Conservation (phyloP, 495 filamentous ascomycete species). For the Podospora sp. region DNA sequence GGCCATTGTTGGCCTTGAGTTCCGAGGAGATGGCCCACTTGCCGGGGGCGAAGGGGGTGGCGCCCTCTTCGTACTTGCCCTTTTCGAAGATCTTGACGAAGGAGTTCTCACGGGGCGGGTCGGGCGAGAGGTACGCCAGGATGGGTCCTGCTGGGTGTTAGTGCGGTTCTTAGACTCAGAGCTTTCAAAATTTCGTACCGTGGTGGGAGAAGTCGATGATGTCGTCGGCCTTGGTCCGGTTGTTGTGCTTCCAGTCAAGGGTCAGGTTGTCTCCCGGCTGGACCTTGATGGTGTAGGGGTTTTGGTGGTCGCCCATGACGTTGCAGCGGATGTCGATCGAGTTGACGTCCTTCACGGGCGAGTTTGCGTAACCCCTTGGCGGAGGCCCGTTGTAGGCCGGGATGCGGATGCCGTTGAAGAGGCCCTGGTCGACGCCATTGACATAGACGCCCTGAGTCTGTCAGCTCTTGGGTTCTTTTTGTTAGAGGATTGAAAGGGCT, state of each 20-base stretch:
- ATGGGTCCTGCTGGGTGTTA: conserved; percentile 36
- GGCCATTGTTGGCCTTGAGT: conserved; percentile 44
- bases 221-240: conserved; percentile 40
- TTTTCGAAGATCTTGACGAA: conserved; percentile 54
- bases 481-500: not conserved
- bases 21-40: conserved; percentile 47
- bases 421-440: conserved; percentile 50
- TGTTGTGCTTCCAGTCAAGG: conserved; percentile 48
- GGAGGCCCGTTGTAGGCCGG: conserved; percentile 45
- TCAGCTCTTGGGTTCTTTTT: conserved; percentile 6
- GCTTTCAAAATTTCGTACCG: conserved; percentile 27
- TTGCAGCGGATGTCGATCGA: conserved; percentile 51
- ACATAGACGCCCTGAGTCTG: conserved; percentile 40
- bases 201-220: conserved; percentile 49
- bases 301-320: conserved; percentile 42
- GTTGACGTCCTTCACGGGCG: conserved; percentile 48
- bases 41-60: conserved; percentile 25
- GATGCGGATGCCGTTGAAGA: conserved; percentile 41
- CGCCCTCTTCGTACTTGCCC: conserved; percentile 40
- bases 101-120: conserved; percentile 44
- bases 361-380: conserved; percentile 46
- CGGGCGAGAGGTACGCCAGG: conserved; percentile 49
- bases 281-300: conserved; percentile 45
- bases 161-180: not conserved
- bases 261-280: conserved; percentile 49